Evolutionary conservation across 1,139 yeast genomes (phyloP), one percentile per base, ranked within the genome.

Genomic region (Candida buenavistaensis): DNA sequence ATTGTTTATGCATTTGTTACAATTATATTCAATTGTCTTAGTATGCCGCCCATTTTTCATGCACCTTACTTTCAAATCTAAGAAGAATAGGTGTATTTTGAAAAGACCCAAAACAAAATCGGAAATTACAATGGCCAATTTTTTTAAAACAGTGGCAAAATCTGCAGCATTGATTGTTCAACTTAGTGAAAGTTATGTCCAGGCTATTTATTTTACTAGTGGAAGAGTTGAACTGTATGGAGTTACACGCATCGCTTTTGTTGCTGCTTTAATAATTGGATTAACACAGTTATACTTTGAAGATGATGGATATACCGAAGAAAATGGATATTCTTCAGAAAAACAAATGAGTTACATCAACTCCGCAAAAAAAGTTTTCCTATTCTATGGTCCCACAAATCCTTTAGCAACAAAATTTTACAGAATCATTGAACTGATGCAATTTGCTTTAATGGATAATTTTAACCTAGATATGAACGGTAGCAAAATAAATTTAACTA

Each of bases 11-110:
- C 74, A 71, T 46, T 47, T 68, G 16, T 54, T 59, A 3, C 68
- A 69, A 38, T 49, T 70, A 17, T 61, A 64, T 46, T 63, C 67
- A 3, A 59, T 68, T 19, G 58, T 68, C 31, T 44, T 70, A 15
- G 51, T 71, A 14, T 55, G 72, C 22, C 57, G 73, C 14, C 75
- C 77, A n/a, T 71, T 71, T 41, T 65, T 67, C 48, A 61, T 66
- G 47, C 63, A 41, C 23, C 23, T 44, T 6, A 32, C 36, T 3
- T 41, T 41, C 19, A 30, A 28, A 16, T 29, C 32, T n/a, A 35
- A 32, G 14, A 32, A 17, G n/a, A 36, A 35, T 15, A 24, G 28
- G 22, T 11, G 23, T 4, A 20, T 33, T 5, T 12, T 24, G 11
- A 39, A 37, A 14, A 25, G 33, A 15, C 36, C 37, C n/a, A 41